A percentile compares a stretch with the other conserved stretches of the same genome.
Evolutionary conservation across 1,284 basidiomycete genomes (phyloP).

Genomic region (Cerioporus squamosus): DNA sequence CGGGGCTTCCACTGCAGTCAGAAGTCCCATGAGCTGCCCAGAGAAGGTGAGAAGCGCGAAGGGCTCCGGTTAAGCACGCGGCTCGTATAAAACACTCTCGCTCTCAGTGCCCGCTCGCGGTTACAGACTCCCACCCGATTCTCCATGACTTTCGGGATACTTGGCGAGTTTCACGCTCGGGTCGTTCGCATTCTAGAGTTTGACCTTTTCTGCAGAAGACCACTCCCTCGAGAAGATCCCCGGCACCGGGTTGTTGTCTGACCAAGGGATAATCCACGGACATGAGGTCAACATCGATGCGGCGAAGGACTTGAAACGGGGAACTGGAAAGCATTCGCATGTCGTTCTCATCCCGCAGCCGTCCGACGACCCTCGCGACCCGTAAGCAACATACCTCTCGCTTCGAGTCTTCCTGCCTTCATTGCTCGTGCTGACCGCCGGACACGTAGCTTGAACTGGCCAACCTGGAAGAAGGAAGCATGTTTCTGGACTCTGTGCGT

Average conservation of each 20-base stretch:
- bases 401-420: too few relatives aligned
- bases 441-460: slow-evolving; percentile 45
- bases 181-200: neutral
- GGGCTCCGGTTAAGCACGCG: neutral
- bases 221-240: slow-evolving; percentile 41
- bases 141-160: slow-evolving; percentile 43
- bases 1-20: neutral
- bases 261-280: slow-evolving; percentile 43
- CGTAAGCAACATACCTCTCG: slow-evolving; percentile 28
- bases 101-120: neutral
- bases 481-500: slow-evolving; percentile 48
- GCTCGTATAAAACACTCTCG: slow-evolving; percentile 4
- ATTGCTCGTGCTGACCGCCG: neutral
- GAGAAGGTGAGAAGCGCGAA: neutral
- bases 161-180: slow-evolving; percentile 32
- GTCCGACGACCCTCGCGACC: slow-evolving; percentile 48
- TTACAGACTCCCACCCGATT: neutral
- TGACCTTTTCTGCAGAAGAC: slow-evolving; percentile 34
- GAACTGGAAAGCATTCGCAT: slow-evolving; percentile 44
- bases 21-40: slow-evolving; percentile 1
- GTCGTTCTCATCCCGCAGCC: slow-evolving; percentile 50
- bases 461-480: slow-evolving; percentile 48
- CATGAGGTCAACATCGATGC: slow-evolving; percentile 39
- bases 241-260: slow-evolving; percentile 47
- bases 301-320: slow-evolving; percentile 41